Evolutionary conservation across 192 early-diverging fungal species (phyloP), one percentile per base, ranked within the genome.

Genomic region (Coemansia javaensis): DNA sequence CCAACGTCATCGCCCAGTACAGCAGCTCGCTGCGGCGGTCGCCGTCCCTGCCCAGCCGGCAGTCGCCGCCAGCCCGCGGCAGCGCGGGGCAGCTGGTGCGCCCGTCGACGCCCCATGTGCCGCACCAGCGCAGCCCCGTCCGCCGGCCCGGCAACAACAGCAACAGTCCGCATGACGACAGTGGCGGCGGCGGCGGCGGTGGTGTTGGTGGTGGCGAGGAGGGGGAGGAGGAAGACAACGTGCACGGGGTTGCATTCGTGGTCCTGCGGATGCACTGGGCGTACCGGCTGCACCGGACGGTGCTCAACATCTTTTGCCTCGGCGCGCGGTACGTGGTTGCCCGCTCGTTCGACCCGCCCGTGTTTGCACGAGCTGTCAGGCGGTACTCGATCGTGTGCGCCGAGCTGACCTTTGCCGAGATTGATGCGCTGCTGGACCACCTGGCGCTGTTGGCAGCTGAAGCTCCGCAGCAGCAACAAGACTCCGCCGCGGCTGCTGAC

Each of bases 241-340:
- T 32, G 3, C 25, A 39, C 18, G 40, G 8, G 13, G 27, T 56
- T 31, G 57, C 56, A 4, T 72, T 50, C 32, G 45, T 57, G 3
- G 62, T 65, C 7, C 39, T 61, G 40, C 61, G 69, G 6, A 44
- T 65, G 53, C 61, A 72, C 36, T 37, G 41, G 8, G 69, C 57
- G 11, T 72, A 57, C 18, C 31, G 53, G 6, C 48, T 65, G 21
- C 69, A 72, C 31, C 36, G 39, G 8, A 50, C 54, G 0, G 2
- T 72, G n/a, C 47, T 72, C 15, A 39, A 65, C 45, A 65, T 72
- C 10, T 65, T 72, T 35, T 50, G 62, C 35, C 43, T 62, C 3
- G 62, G 62, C 9, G 69, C 56, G 12, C 33, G 25, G 14, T 65
- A 72, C 23, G 14, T 72, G 10, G 61, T 72, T 5, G 40, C 69